Percentiles rank a stretch among this genome's conserved stretches.
Evolutionary conservation across 371 early-diverging fungal species (phyloP).

Genomic region (Syncephalis fuscata): DNA sequence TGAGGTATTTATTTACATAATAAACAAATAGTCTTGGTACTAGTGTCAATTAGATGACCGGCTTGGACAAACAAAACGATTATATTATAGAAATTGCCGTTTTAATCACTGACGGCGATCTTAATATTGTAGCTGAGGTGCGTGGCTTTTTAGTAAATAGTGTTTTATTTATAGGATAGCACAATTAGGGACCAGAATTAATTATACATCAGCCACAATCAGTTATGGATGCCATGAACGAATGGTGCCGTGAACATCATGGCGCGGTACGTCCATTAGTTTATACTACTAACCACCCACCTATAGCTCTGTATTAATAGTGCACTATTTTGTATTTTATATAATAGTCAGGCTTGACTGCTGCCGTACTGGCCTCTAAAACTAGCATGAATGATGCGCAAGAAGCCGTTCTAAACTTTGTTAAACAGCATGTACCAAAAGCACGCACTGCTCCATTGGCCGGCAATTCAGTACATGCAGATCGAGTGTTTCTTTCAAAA

Average conservation of each 20-base stretch:
- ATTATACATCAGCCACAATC: slow-evolving; percentile 60
- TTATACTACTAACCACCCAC: no score
- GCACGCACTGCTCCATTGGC: slow-evolving; percentile 54
- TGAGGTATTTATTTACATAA: slow-evolving; percentile 24
- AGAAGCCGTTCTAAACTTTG: slow-evolving; percentile 42
- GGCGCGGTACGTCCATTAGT: slow-evolving; percentile 25
- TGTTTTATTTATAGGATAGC: neutral
- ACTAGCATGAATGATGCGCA: slow-evolving; percentile 56
- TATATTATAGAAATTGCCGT: slow-evolving; percentile 78
- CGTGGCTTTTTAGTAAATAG: neutral
- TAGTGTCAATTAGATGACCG: slow-evolving; percentile 29
- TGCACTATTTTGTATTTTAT: neutral
- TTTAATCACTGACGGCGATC: slow-evolving; percentile 68
- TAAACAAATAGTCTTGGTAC: neutral
- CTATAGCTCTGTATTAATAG: no score
- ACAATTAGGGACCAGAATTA: slow-evolving; percentile 56
- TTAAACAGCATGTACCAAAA: slow-evolving; percentile 42
- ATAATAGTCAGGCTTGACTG: slow-evolving; percentile 63
- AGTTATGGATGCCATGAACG: slow-evolving; percentile 79
- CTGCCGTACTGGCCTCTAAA: slow-evolving; percentile 52
- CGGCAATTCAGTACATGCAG: slow-evolving; percentile 89
- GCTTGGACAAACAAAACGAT: slow-evolving; percentile 41
- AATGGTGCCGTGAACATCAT: slow-evolving; percentile 84
- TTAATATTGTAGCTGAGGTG: slow-evolving; percentile 67
- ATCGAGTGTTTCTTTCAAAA: slow-evolving; percentile 61